Evolutionary conservation across 129 eudicot genomes (phyloP).

Genomic region (Logfia minima): DNA sequence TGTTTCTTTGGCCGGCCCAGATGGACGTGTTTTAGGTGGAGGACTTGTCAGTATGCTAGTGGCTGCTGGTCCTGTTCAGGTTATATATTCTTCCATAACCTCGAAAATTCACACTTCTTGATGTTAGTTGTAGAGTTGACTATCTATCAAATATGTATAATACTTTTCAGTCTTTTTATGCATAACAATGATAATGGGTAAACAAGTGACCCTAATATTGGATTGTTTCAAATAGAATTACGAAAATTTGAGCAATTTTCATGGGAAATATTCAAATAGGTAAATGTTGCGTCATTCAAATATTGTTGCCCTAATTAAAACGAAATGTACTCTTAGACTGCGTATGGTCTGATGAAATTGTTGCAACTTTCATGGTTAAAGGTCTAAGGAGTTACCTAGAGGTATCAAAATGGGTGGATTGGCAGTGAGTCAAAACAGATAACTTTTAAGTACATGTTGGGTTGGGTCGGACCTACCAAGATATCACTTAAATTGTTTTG

Average conservation of each 20-base stretch:
- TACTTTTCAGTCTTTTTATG: background rate
- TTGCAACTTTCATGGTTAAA: too few relatives aligned
- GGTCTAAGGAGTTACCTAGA: too few relatives aligned
- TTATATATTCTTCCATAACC: constrained; percentile 15
- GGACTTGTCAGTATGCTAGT: constrained; percentile 83
- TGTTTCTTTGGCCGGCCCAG: constrained; percentile 80
- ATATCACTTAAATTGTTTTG: too few relatives aligned
- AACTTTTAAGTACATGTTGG: background rate
- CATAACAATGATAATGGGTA: background rate
- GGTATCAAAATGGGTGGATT: too few relatives aligned
- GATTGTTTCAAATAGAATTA: background rate
- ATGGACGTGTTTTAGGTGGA: constrained; percentile 91
- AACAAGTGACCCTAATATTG: background rate
- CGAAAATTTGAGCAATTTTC: background rate
- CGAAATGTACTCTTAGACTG: background rate
- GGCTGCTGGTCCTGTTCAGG: constrained; percentile 93
- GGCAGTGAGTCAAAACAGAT: too few relatives aligned
- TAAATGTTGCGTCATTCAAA: background rate
- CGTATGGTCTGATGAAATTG: too few relatives aligned
- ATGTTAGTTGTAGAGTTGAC: background rate
- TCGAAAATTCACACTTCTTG: background rate
- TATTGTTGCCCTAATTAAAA: background rate
- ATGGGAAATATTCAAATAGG: background rate
- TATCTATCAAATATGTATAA: background rate
- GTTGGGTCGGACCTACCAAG: too few relatives aligned